phyloP scores from a whole-genome alignment of 331 rosid species.

The Stylosanthes scabra region DNA sequence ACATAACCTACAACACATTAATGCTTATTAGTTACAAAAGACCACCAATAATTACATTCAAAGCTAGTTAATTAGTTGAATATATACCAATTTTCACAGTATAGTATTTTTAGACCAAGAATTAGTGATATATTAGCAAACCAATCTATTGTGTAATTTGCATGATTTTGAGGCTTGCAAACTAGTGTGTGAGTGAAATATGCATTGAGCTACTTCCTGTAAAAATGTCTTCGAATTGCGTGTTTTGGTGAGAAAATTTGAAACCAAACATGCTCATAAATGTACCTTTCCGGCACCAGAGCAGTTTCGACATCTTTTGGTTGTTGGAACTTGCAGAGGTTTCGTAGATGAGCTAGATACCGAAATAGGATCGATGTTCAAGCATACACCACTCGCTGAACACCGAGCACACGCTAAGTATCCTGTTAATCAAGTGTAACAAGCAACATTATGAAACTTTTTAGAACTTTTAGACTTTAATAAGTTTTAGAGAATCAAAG shows the following conservation, averaged over 20 bases:
- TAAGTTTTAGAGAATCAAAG: not conserved
- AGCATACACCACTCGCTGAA: slow-evolving; percentile 80
- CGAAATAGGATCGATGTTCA: slow-evolving; percentile 69
- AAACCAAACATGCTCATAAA: too few species aligned
- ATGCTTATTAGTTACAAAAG: slow-evolving; percentile 1
- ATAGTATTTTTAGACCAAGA: not conserved
- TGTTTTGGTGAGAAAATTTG: too few species aligned
- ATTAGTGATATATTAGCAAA: too few species aligned
- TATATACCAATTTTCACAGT: not conserved
- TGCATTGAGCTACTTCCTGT: too few species aligned
- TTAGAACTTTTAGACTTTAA: not conserved
- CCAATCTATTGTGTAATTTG: not conserved
- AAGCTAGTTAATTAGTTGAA: not conserved
- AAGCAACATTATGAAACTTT: not conserved
- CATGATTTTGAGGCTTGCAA: too few species aligned
- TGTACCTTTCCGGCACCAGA: slow-evolving; percentile 95
- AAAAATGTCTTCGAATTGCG: too few species aligned
- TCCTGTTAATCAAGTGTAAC: slow-evolving; percentile 52
- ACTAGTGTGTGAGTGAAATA: too few species aligned
- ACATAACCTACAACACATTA: slow-evolving; percentile 75
- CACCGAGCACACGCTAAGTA: slow-evolving; percentile 96
- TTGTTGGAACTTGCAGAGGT: slow-evolving; percentile 66
- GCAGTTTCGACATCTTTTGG: slow-evolving; percentile 91
- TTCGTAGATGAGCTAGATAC: slow-evolving; percentile 49
- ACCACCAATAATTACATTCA: slow-evolving; percentile 1